Evolutionary conservation across 2,329 filamentous ascomycete genomes (phyloP).

Genomic region (Dactylellina sp.): DNA sequence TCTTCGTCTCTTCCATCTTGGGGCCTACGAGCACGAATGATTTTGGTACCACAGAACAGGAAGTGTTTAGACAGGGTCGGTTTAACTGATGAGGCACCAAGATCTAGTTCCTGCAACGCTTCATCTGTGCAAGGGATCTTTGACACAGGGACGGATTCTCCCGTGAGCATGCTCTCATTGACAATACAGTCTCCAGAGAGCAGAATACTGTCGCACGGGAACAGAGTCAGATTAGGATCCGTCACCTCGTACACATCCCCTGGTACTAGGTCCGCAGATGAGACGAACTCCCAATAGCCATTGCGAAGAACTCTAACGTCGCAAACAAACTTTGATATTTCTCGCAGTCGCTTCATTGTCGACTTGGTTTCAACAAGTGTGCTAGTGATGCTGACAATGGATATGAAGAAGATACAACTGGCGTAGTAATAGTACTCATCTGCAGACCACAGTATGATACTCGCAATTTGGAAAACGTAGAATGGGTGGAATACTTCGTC

Average conservation of each 20-base stretch:
- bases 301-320: constrained; percentile 92
- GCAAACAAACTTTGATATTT: constrained; percentile 95
- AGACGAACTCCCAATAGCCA: constrained; percentile 91
- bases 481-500: constrained; percentile 98
- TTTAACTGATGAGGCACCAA: constrained; percentile 83
- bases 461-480: constrained; percentile 97
- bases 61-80: constrained; percentile 88
- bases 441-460: constrained; percentile 90
- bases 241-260: constrained; percentile 97
- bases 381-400: constrained; percentile 87
- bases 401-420: constrained; percentile 92
- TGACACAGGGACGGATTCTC: constrained; percentile 94
- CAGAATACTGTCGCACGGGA: constrained; percentile 91
- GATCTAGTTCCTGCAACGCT: constrained; percentile 78
- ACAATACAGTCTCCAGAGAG: constrained; percentile 96
- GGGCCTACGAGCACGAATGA: constrained; percentile 87
- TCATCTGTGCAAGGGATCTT: constrained; percentile 87
- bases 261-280: constrained; percentile 88
- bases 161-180: constrained; percentile 98
- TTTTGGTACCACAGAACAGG: constrained; percentile 93
- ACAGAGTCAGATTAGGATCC: constrained; percentile 86
- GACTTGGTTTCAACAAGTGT: constrained; percentile 90
- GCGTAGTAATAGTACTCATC: constrained; percentile 99
- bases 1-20: constrained; percentile 88
- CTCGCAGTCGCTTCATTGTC: constrained; percentile 88